Evolutionary conservation across 768 basidiomycete genomes (phyloP).

Genomic region (Boletus eberwhitei): DNA sequence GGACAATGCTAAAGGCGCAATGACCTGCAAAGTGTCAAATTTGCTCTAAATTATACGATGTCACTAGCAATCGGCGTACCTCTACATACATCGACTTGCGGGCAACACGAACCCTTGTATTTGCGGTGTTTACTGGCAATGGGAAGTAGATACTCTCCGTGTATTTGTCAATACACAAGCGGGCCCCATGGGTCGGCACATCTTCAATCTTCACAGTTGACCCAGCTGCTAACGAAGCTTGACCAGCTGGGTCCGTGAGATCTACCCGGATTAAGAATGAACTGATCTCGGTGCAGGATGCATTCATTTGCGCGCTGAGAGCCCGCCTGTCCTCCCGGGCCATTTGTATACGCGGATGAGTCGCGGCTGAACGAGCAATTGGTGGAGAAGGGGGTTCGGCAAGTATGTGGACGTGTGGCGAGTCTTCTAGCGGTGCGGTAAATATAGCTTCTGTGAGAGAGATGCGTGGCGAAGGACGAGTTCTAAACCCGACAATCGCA

Average conservation of each 20-base stretch:
- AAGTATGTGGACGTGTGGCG: constrained; percentile 24
- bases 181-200: background rate
- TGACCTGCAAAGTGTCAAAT: constrained; percentile 14
- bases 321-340: constrained; percentile 13
- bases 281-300: constrained; percentile 9
- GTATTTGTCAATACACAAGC: constrained; percentile 16
- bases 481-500: constrained; percentile 17
- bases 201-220: constrained; percentile 18
- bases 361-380: constrained; percentile 4
- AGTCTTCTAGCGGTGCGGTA: constrained; percentile 13
- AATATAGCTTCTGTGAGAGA: constrained; percentile 19
- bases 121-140: constrained; percentile 39
- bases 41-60: background rate
- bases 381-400: constrained; percentile 16
- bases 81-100: constrained; percentile 52
- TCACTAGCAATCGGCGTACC: constrained; percentile 14
- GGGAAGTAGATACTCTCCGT: constrained; percentile 37
- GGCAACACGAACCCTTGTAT: constrained; percentile 44
- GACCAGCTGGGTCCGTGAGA: constrained; percentile 20
- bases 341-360: background rate
- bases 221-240: constrained; percentile 16
- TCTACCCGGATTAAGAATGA: constrained; percentile 22
- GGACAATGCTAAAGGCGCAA: constrained; percentile 15
- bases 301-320: constrained; percentile 17
- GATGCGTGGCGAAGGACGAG: constrained; percentile 16